Base-by-base conservation (phyloP, 2,329 filamentous ascomycete species). In the Aspergillus proliferans region DNA sequence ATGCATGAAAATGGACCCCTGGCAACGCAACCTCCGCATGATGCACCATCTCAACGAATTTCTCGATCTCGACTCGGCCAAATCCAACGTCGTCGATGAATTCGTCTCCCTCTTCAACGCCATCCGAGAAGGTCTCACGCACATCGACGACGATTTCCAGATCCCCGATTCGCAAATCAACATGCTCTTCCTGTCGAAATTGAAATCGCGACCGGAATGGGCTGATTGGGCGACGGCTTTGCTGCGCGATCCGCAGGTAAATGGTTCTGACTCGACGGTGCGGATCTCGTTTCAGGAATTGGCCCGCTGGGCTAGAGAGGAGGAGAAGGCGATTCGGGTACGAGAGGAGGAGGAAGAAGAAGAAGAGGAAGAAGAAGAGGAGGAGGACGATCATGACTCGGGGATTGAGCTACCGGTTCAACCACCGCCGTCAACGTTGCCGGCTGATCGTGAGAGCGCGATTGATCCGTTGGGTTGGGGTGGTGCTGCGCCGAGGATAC, bases 11-110 rank as follows among this genome's bases (percentile, higher is more conserved):
- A 62, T 63, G 60, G 55, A 60, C 15, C 43, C 44, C 42, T 59
- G 58, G 51, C 58, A 63, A 42, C 59, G 56, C 14, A 62, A 58
- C 43, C 54, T 58, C 34, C 60, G 60, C 9, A 52, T 61, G 44
- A 57, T 64, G 40, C 61, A 63, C 47, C 58, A 62, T 33, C 55
- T 64, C 28, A 52, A 58, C 41, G 61, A 64, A 46, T 58, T 63
- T 36, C 49, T 64, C 15, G 59, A 64, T 33, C 52, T 64, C 26
- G 61, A 63, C 49, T 54, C 56, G 5, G 34, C 50, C 18, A 55
- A 59, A 45, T 59, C 57, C 47, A 54, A 60, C 40, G 54, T 47
- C 44, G 54, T 63, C 18, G 50, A 56, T 43, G 61, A 63, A 47
- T 62, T 64, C 33, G 52, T 62, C 18, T 49, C 57, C 19, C 58